Conservation (phyloP, 2,329 filamentous ascomycete genomes). For the Penicillium sp. region DNA sequence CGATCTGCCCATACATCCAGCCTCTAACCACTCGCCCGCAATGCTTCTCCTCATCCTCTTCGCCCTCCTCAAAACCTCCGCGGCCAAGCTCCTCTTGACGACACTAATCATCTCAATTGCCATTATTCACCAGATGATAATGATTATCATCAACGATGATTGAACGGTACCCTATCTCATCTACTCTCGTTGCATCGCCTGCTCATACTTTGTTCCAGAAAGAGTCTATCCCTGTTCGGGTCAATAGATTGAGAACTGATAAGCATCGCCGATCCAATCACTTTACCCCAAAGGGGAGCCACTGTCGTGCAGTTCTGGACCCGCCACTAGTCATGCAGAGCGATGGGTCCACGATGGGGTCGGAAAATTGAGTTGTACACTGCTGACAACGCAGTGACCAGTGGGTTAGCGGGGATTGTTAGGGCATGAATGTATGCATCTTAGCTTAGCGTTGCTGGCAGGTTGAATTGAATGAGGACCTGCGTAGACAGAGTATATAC, state of each 20-base stretch:
- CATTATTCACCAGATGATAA: conserved; percentile 13
- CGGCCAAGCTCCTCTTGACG: conserved; percentile 2
- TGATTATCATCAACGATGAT: conserved; percentile 1
- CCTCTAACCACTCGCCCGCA: not conserved
- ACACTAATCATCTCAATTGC: not conserved
- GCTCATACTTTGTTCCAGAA: not conserved
- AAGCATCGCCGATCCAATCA: not conserved
- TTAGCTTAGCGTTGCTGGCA: not conserved
- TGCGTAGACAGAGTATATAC: not conserved
- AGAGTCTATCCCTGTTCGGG: conserved; percentile 6
- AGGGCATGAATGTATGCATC: not conserved
- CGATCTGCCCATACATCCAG: too few species aligned
- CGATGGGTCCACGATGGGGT: not conserved
- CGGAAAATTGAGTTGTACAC: not conserved
- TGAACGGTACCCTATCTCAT: not conserved
- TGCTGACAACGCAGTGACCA: not conserved
- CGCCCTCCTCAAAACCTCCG: conserved; percentile 1
- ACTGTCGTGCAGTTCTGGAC: not conserved
- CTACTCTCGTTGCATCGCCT: not conserved
- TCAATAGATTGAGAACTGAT: conserved; percentile 13
- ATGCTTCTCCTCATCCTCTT: conserved; percentile 5
- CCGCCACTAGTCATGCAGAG: not conserved
- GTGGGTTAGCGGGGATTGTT: not conserved
- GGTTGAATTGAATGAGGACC: not conserved
- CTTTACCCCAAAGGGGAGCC: not conserved